Conservation (phyloP, 208 protist genomes). For the Crithidia sp. region DNA sequence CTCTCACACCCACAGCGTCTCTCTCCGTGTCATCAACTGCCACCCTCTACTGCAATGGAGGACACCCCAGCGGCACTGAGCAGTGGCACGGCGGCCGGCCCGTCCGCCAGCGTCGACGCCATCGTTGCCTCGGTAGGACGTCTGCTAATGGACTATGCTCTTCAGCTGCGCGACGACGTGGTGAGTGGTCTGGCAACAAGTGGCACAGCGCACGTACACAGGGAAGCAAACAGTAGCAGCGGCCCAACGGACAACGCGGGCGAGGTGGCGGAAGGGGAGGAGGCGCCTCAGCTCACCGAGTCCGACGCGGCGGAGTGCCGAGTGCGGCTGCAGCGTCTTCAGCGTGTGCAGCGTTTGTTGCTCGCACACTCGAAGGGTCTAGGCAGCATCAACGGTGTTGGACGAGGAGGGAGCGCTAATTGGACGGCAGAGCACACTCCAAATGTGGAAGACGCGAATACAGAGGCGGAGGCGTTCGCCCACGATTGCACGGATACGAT, state of each 20-base stretch:
- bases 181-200: not conserved
- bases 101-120: not conserved
- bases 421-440: no score
- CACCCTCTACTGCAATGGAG: not conserved
- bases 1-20: no score
- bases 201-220: not conserved
- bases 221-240: not conserved
- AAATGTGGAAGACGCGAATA: not conserved
- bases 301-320: conserved; percentile 17
- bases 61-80: not conserved
- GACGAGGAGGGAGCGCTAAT: not conserved
- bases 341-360: conserved; percentile 22
- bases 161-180: conserved; percentile 56
- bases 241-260: no score
- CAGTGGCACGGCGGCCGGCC: not conserved
- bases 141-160: conserved; percentile 50
- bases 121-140: conserved; percentile 31
- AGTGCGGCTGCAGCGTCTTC: conserved; percentile 20
- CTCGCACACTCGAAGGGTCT: not conserved
- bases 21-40: not conserved
- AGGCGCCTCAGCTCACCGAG: conserved; percentile 22
- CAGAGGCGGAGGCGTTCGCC: not conserved
- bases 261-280: conserved; percentile 1
- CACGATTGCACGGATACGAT: conserved; percentile 4
- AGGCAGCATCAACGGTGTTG: not conserved